Conservation (phyloP, 2,329 filamentous ascomycete species). For the Stemphylium lycopersici region DNA sequence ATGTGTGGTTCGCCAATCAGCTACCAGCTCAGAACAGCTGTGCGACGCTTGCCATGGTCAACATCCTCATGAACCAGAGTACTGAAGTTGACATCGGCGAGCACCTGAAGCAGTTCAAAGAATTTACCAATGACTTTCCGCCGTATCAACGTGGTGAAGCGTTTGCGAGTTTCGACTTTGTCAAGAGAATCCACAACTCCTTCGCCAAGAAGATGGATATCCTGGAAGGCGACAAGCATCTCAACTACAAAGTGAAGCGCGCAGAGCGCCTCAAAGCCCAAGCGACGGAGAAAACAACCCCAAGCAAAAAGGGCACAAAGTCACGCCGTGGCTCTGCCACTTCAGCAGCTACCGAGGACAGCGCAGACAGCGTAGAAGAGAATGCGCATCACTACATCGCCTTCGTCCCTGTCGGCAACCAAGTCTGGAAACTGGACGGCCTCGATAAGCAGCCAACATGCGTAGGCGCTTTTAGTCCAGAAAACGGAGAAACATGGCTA, state of each 20-base stretch:
- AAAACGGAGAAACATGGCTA: slow-evolving; percentile 66
- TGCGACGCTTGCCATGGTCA: slow-evolving; percentile 89
- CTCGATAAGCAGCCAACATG: slow-evolving; percentile 73
- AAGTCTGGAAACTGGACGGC: slow-evolving; percentile 89
- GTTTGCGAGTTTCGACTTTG: slow-evolving; percentile 74
- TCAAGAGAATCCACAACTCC: slow-evolving; percentile 85
- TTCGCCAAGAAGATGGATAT: slow-evolving; percentile 69
- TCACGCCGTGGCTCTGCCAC: slow-evolving; percentile 40
- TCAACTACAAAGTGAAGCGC: slow-evolving; percentile 63
- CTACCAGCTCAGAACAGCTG: slow-evolving; percentile 74
- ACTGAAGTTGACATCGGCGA: slow-evolving; percentile 66
- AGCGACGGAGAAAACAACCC: slow-evolving; percentile 15
- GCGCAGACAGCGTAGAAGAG: slow-evolving; percentile 59
- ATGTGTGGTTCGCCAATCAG: slow-evolving; percentile 95
- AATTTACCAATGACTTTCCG: slow-evolving; percentile 70
- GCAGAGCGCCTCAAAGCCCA: slow-evolving; percentile 28
- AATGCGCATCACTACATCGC: slow-evolving; percentile 86
- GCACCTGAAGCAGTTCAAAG: slow-evolving; percentile 74
- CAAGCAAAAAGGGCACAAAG: slow-evolving; percentile 51
- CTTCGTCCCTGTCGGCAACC: slow-evolving; percentile 76
- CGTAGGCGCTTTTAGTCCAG: slow-evolving; percentile 54
- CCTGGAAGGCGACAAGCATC: slow-evolving; percentile 76
- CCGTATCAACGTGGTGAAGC: slow-evolving; percentile 77
- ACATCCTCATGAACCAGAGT: slow-evolving; percentile 84
- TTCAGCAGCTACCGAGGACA: slow-evolving; percentile 43